phyloP scores from a whole-genome alignment of 495 filamentous ascomycete species.

The Hypomontagnella submonticulosa region DNA sequence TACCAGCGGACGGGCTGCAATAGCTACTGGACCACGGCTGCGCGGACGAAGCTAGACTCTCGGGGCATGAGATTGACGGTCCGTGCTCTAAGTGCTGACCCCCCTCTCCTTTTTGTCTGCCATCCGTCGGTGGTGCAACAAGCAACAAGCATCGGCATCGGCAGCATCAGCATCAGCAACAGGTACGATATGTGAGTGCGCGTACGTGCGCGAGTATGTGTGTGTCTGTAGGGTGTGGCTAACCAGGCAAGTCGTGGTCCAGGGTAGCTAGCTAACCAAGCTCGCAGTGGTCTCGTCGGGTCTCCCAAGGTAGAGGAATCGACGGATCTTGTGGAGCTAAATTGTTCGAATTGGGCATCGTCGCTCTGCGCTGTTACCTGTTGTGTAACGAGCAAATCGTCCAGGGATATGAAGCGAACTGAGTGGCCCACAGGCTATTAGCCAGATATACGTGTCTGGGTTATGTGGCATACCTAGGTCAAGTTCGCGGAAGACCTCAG shows the following conservation, averaged over 20 bases:
- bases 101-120: conserved; percentile 10
- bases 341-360: conserved; percentile 39
- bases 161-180: conserved; percentile 8
- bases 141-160: not conserved
- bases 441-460: conserved; percentile 41
- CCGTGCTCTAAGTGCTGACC: conserved; percentile 20
- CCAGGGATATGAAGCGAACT: conserved; percentile 31
- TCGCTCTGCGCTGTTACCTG: conserved; percentile 33
- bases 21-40: conserved; percentile 20
- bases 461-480: conserved; percentile 44
- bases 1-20: conserved; percentile 36
- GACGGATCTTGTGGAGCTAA: conserved; percentile 43
- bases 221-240: conserved; percentile 24
- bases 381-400: conserved; percentile 37
- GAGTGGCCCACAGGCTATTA: conserved; percentile 36
- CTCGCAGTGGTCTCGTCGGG: conserved; percentile 27
- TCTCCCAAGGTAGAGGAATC: conserved; percentile 33
- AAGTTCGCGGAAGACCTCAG: conserved; percentile 23
- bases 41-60: conserved; percentile 27
- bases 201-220: conserved; percentile 24
- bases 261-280: conserved; percentile 23
- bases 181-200: conserved; percentile 20
- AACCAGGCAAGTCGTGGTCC: conserved; percentile 13
- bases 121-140: conserved; percentile 15
- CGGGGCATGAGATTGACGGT: conserved; percentile 26